These are phyloP conservation scores for Ensete ventricosum DNA, from an alignment of 176 grass and related monocot genomes.

Conservation along the genomic window DNA sequence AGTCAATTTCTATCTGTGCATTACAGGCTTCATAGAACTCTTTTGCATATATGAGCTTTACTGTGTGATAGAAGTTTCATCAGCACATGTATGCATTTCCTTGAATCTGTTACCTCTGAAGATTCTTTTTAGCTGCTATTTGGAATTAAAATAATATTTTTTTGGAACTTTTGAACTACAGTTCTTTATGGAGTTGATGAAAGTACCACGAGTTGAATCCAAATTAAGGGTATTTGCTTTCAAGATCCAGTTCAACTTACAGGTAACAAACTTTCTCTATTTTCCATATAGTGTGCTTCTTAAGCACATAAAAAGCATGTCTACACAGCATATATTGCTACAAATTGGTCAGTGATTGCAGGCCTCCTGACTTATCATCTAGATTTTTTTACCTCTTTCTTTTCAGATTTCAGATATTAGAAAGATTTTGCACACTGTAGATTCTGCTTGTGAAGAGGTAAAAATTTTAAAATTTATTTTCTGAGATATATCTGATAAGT, in stretches of 20 bases:
- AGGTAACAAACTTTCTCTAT: slow-evolving; percentile 30
- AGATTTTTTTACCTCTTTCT: slow-evolving; percentile 26
- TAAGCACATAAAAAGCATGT: neutral
- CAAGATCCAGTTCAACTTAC: slow-evolving; percentile 89
- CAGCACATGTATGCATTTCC: neutral
- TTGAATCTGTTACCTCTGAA: neutral
- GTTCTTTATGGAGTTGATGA: slow-evolving; percentile 97
- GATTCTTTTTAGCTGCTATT: neutral
- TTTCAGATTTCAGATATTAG: slow-evolving; percentile 74
- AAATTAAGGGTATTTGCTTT: slow-evolving; percentile 83
- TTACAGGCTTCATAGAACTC: neutral
- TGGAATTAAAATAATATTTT: slow-evolving; percentile 8
- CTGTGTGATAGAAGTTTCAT: neutral
- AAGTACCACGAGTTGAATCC: slow-evolving; percentile 91
- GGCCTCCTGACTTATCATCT: slow-evolving; percentile 9
- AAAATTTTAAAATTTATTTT: slow-evolving; percentile 27
- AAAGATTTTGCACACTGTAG: slow-evolving; percentile 65
- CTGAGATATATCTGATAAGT: slow-evolving; percentile 18
- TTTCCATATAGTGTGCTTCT: neutral
- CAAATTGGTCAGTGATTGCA: neutral
- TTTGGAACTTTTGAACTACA: slow-evolving; percentile 30
- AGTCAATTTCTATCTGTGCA: neutral
- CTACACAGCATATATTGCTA: neutral
- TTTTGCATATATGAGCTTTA: neutral
- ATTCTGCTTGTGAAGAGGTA: slow-evolving; percentile 87